Base-by-base conservation (phyloP, 1,284 basidiomycete species). In the Austropuccinia psidii region DNA sequence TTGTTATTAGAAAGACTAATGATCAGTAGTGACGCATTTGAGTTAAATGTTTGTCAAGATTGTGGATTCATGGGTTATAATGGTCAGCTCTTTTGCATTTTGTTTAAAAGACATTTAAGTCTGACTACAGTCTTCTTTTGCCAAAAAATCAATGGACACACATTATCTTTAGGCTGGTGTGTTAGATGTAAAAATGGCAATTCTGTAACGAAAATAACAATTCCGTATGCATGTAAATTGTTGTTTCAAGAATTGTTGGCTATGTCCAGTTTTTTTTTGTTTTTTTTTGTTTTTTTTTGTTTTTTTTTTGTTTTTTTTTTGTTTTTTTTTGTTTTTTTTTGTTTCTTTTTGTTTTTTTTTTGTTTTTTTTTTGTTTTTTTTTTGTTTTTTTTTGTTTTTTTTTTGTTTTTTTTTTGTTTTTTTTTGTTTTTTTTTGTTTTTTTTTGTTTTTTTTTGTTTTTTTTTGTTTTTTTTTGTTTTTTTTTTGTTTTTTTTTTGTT, bases 1-100 rank as follows among this genome's bases (percentile, higher is more conserved):
- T 85, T 99, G 54, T 83, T 98, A 24, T 86, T 98, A 8, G 96
- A 98, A 82, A 89, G 96, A 24, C 85, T 98, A 19, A 98, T 98
- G 95, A 93, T 98, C 75, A 96, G 92, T 15, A 77, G 75, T 37
- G 78, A 83, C 69, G 92, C 93, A 77, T 99, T 98, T 80, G 91
- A 95, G 80, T 92, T 98, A 64, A 91, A 97, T 79, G 94, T 93
- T 1, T 98, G 96, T 81, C 87, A 96, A 79, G 86, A 88, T 69
- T 99, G 95, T 81, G 95, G 96, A 6, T 84, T 98, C 78, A 89
- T 98, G 85, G 95, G 95, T 1, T 98, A 98, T 83, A 93, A 91
- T 78, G 91, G 91, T 60, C 31, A 31, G 61, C 52, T 31, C 37
- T 49, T 21, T 15, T 54, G 41, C 39, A 7, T 64, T 35, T 19